Base-by-base conservation (phyloP, 208 protist species). In the Trypanosoma lewisi region DNA sequence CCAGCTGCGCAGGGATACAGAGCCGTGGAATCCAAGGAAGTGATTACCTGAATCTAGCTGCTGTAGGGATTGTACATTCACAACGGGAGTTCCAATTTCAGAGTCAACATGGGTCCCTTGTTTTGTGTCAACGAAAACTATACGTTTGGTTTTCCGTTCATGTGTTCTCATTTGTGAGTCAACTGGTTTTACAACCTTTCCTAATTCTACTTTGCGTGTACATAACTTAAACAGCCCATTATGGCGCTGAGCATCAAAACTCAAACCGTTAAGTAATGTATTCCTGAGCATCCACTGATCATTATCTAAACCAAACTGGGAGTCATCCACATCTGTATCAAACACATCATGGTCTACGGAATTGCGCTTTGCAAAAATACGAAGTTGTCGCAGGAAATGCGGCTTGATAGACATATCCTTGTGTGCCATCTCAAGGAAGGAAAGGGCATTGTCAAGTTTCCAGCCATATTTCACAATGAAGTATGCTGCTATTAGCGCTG, bases 201-300 rank as follows among this genome's bases (percentile, higher is more conserved):
- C 83, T 31, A 91, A 65, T 52, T 94, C 88, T 21, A 89, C 75
- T 52, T 77, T 81, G 27, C 61, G 61, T 19, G 71, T 73, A 57
- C 85, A 95, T 47, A 82, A 63, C 44, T 76, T 74, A 55, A 83
- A 93, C 28, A 95, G 65, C 25, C 72, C 75, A 68, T 85, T 89
- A n/a, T 70, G 30, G 30, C 82, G 52, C 63, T 95, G 89, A 6
- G 81, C 73, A 25, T 85, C 75, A 59, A 70, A 89, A n/a, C 77
- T 67, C 4, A 96, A 73, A 11, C 87, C 83, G 65, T 96, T 96
- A 39, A 94, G 72, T 49, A 93, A 69, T 6, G 91, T 96, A 72
- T 96, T 96, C 25, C 88, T 80, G 48, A 96, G 81, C 84, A 96
- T 89, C 91, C 88, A 95, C 67, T 96, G 91, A 62, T 94, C 91